Conservation (phyloP, 2,329 filamentous ascomycete species). For the Myriangium duriaei region DNA sequence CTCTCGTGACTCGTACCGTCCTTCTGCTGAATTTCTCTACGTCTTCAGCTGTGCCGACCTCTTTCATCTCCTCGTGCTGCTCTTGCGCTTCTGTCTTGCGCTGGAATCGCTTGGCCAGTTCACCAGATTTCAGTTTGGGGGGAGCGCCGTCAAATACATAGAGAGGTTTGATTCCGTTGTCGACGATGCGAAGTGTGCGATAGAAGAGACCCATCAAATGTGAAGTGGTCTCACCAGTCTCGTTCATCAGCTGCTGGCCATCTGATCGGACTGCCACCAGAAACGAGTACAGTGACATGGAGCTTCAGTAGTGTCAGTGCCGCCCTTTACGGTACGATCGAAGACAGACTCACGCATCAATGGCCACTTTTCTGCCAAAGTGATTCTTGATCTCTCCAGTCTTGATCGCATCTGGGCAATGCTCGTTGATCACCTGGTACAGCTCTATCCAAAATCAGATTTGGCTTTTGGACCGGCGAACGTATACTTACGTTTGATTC, state of each 20-base stretch:
- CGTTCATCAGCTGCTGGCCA: constrained; percentile 90
- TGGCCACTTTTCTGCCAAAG: constrained; percentile 95
- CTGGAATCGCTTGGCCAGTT: constrained; percentile 90
- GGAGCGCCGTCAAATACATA: constrained; percentile 97
- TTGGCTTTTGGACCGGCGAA: background rate
- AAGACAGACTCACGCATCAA: constrained; percentile 40
- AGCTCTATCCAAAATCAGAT: constrained; percentile 21
- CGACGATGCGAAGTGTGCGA: constrained; percentile 91
- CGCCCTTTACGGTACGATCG: background rate
- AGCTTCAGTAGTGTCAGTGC: constrained; percentile 37
- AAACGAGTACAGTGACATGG: constrained; percentile 99
- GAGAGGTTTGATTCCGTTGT: constrained; percentile 96
- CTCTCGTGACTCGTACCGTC: constrained; percentile 86
- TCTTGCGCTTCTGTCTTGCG: constrained; percentile 88
- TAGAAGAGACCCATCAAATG: constrained; percentile 99
- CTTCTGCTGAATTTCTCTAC: constrained; percentile 92
- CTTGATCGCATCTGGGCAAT: constrained; percentile 91
- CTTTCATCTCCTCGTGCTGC: constrained; percentile 85
- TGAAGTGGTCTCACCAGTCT: constrained; percentile 90
- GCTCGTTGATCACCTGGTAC: constrained; percentile 35
- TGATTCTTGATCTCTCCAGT: constrained; percentile 98
- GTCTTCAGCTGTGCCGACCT: constrained; percentile 94
- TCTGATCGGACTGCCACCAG: constrained; percentile 94
- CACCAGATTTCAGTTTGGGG: constrained; percentile 93
- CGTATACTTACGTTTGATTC: constrained; percentile 23